Conservation (phyloP, 192 early-diverging fungal genomes). For the Phycomyces nitens region DNA sequence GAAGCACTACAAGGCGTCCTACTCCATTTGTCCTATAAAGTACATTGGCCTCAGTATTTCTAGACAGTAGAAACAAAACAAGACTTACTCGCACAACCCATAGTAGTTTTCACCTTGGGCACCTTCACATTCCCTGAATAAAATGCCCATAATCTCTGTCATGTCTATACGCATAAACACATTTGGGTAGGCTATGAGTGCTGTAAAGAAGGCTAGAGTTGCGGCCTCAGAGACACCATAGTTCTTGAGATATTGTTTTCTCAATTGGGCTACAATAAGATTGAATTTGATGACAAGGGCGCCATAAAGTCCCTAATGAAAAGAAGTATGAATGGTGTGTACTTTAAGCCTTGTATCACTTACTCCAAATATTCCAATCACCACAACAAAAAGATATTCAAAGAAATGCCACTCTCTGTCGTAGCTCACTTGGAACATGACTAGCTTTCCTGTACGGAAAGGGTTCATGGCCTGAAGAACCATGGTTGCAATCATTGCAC, state of each 20-base stretch:
- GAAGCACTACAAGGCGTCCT: constrained; percentile 40
- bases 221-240: constrained; percentile 68
- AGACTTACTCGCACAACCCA: constrained; percentile 57
- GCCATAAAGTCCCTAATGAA: constrained; percentile 66
- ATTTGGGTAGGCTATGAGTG: constrained; percentile 66
- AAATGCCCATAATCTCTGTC: constrained; percentile 74
- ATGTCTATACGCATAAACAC: constrained; percentile 81
- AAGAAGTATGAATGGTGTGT: not conserved
- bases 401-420: constrained; percentile 95
- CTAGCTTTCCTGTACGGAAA: constrained; percentile 93
- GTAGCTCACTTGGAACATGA: constrained; percentile 93
- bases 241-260: constrained; percentile 64
- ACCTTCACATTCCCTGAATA: constrained; percentile 68
- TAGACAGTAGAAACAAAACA: not conserved
- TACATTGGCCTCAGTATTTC: constrained; percentile 18
- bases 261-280: constrained; percentile 60
- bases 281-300: constrained; percentile 74
- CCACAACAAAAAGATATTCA: constrained; percentile 77
- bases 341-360: constrained; percentile 1
- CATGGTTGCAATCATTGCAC: constrained; percentile 92
- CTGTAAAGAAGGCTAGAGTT: constrained; percentile 60
- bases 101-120: constrained; percentile 54
- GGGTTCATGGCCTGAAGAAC: constrained; percentile 89
- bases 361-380: constrained; percentile 81
- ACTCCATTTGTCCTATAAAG: constrained; percentile 19